Conservation (phyloP, 495 filamentous ascomycete genomes). For the Penicillium pancosmium region DNA sequence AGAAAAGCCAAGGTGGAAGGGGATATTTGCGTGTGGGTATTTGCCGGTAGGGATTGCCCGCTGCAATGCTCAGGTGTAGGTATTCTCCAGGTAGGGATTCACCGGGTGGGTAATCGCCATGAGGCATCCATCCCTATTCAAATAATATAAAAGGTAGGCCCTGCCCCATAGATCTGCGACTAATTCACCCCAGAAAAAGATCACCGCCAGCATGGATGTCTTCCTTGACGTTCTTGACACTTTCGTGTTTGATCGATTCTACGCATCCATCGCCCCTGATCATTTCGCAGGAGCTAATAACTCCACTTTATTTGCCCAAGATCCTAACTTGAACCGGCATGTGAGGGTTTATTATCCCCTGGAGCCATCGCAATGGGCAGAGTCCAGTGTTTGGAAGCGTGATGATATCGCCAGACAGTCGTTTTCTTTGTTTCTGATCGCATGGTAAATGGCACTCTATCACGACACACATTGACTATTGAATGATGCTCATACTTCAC, state of each 20-base stretch:
- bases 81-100: slow-evolving; percentile 6
- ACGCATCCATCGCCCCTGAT: slow-evolving; percentile 63
- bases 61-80: not conserved
- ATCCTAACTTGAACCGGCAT: slow-evolving; percentile 24
- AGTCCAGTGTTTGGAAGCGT: slow-evolving; percentile 65
- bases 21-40: slow-evolving; percentile 15
- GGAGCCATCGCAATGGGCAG: slow-evolving; percentile 64
- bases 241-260: slow-evolving; percentile 68
- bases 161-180: not conserved
- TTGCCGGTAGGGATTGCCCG: slow-evolving; percentile 5
- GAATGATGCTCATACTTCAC: not conserved
- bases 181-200: not conserved
- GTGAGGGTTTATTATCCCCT: slow-evolving; percentile 61
- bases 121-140: not conserved
- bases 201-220: slow-evolving; percentile 67
- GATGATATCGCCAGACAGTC: slow-evolving; percentile 68
- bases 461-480: not conserved
- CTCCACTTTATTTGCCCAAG: slow-evolving; percentile 11
- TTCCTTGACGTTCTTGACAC: slow-evolving; percentile 74
- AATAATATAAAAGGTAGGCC: slow-evolving; percentile 5
- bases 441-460: slow-evolving; percentile 55
- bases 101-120: slow-evolving; percentile 15
- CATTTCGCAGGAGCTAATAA: slow-evolving; percentile 30
- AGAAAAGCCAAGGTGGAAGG: too few relatives aligned
- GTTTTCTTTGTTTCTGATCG: slow-evolving; percentile 67